Evolutionary conservation across 176 grass and related monocot species (phyloP), one percentile per base, ranked within the genome.

Genomic region (Cenchrus americanus): DNA sequence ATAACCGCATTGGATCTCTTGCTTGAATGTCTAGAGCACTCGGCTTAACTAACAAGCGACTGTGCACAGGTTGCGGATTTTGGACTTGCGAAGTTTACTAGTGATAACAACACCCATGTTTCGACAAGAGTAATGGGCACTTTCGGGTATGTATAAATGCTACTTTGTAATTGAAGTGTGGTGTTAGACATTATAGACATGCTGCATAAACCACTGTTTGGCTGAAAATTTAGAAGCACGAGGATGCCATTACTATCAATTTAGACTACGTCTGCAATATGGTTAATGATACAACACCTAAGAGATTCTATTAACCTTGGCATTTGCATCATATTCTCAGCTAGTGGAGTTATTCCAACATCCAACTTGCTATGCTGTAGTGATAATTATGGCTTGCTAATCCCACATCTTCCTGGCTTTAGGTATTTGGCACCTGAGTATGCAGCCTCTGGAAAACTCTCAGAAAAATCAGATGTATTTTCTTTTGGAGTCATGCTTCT

Each of bases 371-470:
- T 52, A 9, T 67, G 32, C 22, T 71, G 2, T 42, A 52, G 8
- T 41, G 44, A 73, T 24, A 83, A 74, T 61, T 75, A 41, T 14
- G 46, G 7, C 52, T 69, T 80, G 24, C 34, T 87, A 44, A 84
- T 67, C 12, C 12, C 12, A 44, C 55, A 68, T 80, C 26, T 78
- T 90, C 8, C 32, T 83, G 61, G 44, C 46, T 61, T 80, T 78
- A 99, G 97, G 75, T 99, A 99, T 91, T 83, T 99, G 86, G 97
- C 97, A 59, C 97, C 97, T 48, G 97, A 99, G 69, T 99, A 99
- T 86, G 97, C 97, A 3, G 87, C 97, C 86, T 99, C 97, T 44
- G 93, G 97, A 62, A 99, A 99, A 82, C 91, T 99, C 18, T 91
- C 97, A n/a, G 97, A 99, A 21, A 96, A 90, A 64, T 99, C 97